Evolutionary conservation across 805 yeast species (phyloP), one percentile per base, ranked within the genome.

Genomic region (Teunomyces pallodes): DNA sequence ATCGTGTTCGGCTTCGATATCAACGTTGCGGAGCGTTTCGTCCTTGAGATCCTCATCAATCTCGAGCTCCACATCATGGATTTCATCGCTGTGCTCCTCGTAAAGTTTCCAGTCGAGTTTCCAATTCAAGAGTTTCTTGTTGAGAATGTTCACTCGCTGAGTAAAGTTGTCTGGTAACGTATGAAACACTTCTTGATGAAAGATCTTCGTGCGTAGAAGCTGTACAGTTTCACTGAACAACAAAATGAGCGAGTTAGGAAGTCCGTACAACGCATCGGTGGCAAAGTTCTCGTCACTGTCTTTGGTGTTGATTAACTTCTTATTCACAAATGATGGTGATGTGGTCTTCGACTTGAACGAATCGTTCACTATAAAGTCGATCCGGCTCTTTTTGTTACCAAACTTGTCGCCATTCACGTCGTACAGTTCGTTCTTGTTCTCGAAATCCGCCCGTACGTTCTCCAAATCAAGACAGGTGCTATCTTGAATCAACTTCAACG

Each of bases 211-310:
- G 45, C 91, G 74, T 13, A 87, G 74, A 31, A 87, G 62, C 49
- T 81, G 81, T 2, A 86, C 89, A 12, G 87, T 83, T 52, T 86
- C 88, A 49, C 86, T 79, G 65, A 90, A 87, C 46, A 89, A 67
- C 17, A 83, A 57, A 47, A 88, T 84, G 38, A 90, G 69, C 2
- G 96, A 86, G 58, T 87, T 88, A 6, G 96, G 96, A 47, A 90
- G 69, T 0, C 96, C 96, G 61, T 87, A 89, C 43, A 89, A 70
- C 0, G 91, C 87, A 63, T 87, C 95, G 1, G 91, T 84, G 7
- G 90, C 83, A 52, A 85, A 74, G 46, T 79, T 74, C 52, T 81
- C 80, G 57, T 79, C 81, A 48, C 79, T 79, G 32, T 76, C 67
- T 55, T 77, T 80, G 27, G 76, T 69, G 48, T 72, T 74, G 48